A percentile compares a stretch with the other conserved stretches of the same genome.
These are phyloP conservation scores for Sphaerulina populicola DNA, from an alignment of 2,329 filamentous ascomycete genomes.

Conservation along the genomic window DNA sequence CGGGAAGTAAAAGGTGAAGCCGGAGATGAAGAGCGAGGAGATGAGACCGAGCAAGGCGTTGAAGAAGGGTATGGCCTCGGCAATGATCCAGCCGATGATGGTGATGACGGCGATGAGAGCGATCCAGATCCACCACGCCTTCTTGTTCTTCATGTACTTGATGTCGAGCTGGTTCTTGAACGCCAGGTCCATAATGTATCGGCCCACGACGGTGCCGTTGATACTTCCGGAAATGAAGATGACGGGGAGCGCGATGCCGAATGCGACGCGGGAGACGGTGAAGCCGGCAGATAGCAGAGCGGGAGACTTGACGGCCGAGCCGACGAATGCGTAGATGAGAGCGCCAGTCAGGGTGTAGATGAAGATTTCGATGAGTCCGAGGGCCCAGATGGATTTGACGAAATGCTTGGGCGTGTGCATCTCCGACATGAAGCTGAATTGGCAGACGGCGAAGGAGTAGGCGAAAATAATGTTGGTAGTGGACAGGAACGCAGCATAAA, in stretches of 20 bases:
- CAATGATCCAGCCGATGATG: slow-evolving; percentile 59
- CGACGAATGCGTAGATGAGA: slow-evolving; percentile 61
- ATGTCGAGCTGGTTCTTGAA: slow-evolving; percentile 48
- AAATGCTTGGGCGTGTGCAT: slow-evolving; percentile 56
- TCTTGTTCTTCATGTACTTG: slow-evolving; percentile 37
- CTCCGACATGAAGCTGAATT: slow-evolving; percentile 61
- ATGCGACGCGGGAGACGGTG: slow-evolving; percentile 55
- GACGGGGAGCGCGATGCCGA: slow-evolving; percentile 62
- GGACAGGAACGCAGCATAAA: slow-evolving; percentile 54
- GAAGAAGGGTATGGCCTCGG: slow-evolving; percentile 65
- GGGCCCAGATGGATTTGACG: slow-evolving; percentile 50
- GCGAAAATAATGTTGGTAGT: slow-evolving; percentile 67
- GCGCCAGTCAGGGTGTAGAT: slow-evolving; percentile 60
- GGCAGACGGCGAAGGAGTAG: slow-evolving; percentile 48
- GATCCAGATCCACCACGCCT: slow-evolving; percentile 52
- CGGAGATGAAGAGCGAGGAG: slow-evolving; percentile 55
- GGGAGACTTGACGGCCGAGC: slow-evolving; percentile 53
- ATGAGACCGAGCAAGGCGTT: slow-evolving; percentile 61
- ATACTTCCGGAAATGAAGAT: slow-evolving; percentile 67
- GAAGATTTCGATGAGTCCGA: slow-evolving; percentile 54
- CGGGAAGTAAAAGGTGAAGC: slow-evolving; percentile 47
- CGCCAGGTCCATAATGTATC: slow-evolving; percentile 56
- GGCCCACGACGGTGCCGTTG: slow-evolving; percentile 47
- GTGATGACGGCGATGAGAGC: slow-evolving; percentile 51
- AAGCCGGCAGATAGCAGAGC: slow-evolving; percentile 56